A percentile compares a stretch with the other conserved stretches of the same genome.
phyloP scores from a whole-genome alignment of 164 flowering plant species.

The Dillenia turbinata region DNA sequence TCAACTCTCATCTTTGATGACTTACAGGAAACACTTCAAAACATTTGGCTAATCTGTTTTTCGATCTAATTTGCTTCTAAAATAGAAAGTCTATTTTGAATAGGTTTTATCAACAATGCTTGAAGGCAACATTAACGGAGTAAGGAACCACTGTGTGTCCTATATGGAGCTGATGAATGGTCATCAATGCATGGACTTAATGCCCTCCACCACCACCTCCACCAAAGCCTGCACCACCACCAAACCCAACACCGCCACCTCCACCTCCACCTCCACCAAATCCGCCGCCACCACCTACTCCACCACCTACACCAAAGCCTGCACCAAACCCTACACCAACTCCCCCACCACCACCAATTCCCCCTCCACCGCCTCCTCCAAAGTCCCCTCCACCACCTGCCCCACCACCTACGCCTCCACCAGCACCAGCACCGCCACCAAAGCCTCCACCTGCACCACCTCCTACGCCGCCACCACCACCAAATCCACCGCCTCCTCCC shows the following conservation, averaged over 20 bases:
- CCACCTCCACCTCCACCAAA: constrained; percentile 7
- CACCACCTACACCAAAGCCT: constrained; percentile 2
- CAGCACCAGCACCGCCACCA: background rate
- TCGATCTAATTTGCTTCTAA: no score
- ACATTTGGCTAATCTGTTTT: no score
- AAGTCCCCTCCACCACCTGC: constrained; percentile 1
- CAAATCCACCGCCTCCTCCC: background rate
- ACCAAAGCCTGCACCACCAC: background rate
- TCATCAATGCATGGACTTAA: no score
- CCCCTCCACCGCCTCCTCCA: constrained; percentile 5
- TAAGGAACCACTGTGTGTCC: no score
- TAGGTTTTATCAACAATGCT: no score
- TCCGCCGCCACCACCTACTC: constrained; percentile 5
- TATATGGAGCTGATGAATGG: no score
- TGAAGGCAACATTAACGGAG: no score
- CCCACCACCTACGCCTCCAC: no score
- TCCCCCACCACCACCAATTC: background rate
- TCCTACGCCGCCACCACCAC: background rate
- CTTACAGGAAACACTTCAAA: no score
- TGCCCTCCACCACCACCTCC: no score
- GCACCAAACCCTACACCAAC: constrained; percentile 3
- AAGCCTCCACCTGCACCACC: constrained; percentile 1
- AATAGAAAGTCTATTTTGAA: no score
- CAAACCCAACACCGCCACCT: constrained; percentile 1
- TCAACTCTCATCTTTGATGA: no score